These are phyloP conservation scores for Lecanicillium sp. DNA, from an alignment of 2,329 filamentous ascomycete genomes.

Conservation along the genomic window DNA sequence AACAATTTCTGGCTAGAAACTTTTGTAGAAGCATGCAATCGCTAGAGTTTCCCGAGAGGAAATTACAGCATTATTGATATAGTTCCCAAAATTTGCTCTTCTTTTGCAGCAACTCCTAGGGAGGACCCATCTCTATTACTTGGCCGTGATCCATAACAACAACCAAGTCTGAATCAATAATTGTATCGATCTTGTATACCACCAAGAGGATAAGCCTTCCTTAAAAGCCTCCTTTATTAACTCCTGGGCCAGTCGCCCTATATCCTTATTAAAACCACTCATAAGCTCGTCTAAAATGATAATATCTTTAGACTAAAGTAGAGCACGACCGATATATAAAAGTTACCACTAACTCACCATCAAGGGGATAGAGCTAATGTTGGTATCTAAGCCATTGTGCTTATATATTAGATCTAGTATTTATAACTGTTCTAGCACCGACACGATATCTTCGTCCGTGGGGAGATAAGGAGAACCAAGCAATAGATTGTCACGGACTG, in stretches of 20 bases:
- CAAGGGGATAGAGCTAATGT: not conserved
- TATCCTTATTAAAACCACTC: constrained; percentile 13
- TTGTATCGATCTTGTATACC: constrained; percentile 32
- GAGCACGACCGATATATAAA: constrained; percentile 3
- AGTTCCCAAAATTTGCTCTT: not conserved
- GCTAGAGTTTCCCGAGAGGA: not conserved
- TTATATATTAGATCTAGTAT: not conserved
- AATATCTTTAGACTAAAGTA: not conserved
- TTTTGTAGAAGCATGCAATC: no score
- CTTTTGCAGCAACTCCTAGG: constrained; percentile 6
- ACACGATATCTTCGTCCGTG: constrained; percentile 1
- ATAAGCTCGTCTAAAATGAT: constrained; percentile 6
- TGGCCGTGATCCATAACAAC: constrained; percentile 16
- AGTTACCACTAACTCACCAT: not conserved
- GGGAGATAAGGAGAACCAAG: not conserved
- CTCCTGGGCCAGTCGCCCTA: constrained; percentile 21
- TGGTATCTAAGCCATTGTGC: not conserved
- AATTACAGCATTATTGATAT: not conserved
- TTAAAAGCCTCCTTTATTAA: constrained; percentile 30
- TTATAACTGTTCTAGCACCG: not conserved
- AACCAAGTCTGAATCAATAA: constrained; percentile 29
- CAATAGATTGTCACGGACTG: not conserved
- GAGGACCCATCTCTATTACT: constrained; percentile 14
- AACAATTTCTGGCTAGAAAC: no score
- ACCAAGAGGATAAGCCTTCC: constrained; percentile 43